phyloP scores from a whole-genome alignment of 352 stramenopile genomes.

The Pythium myriotylum region DNA sequence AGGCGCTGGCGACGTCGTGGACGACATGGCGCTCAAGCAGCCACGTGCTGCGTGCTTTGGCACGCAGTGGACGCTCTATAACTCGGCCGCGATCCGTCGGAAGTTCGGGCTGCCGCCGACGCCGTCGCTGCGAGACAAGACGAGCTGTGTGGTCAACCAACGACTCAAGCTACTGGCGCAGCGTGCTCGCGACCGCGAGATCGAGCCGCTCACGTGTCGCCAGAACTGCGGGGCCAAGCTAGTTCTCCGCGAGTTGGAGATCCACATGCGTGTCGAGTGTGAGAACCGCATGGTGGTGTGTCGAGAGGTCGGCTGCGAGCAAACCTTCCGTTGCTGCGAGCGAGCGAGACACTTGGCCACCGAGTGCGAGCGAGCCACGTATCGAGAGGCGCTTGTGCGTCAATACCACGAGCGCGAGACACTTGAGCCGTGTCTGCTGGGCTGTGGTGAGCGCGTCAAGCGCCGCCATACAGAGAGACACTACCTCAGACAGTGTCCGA shows the following conservation, averaged over 20 bases:
- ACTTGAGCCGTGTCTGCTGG: conserved; percentile 46
- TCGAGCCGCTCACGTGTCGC: conserved; percentile 41
- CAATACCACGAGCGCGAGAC: conserved; percentile 42
- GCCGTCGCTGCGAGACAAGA: conserved; percentile 63
- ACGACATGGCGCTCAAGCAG: conserved; percentile 65
- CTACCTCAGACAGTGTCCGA: conserved; percentile 46
- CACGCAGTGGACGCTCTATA: conserved; percentile 53
- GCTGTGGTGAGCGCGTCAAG: conserved; percentile 41
- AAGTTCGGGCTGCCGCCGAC: conserved; percentile 59
- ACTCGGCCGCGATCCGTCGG: conserved; percentile 44
- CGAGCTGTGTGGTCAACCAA: conserved; percentile 71
- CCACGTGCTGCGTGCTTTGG: conserved; percentile 52
- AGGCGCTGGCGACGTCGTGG: conserved; percentile 64
- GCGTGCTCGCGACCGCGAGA: conserved; percentile 48
- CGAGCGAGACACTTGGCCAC: conserved; percentile 32
- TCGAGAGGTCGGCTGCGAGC: conserved; percentile 45
- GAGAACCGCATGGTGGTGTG: conserved; percentile 58
- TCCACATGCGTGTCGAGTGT: conserved; percentile 54
- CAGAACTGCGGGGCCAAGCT: conserved; percentile 48
- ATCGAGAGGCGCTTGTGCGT: conserved; percentile 45
- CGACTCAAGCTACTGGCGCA: conserved; percentile 65
- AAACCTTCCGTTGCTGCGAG: conserved; percentile 38
- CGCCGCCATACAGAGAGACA: conserved; percentile 38
- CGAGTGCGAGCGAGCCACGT: conserved; percentile 42
- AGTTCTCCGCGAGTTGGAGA: conserved; percentile 43